These are phyloP conservation scores for Ceriops zippeliana DNA, from an alignment of 345 rosid genomes.

Conservation along the genomic window DNA sequence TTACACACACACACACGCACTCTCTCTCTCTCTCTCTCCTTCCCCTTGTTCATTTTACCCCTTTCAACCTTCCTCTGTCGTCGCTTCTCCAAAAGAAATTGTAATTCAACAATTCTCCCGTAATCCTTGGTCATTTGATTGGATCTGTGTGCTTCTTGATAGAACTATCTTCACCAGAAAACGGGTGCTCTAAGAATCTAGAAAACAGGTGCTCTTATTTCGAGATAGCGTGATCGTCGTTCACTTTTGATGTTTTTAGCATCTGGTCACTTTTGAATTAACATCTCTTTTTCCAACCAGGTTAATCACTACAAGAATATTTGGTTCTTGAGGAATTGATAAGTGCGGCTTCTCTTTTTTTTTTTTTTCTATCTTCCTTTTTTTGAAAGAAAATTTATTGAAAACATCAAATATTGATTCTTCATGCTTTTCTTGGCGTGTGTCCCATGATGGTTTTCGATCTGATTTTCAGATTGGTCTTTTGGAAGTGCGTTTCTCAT, in stretches of 20 bases:
- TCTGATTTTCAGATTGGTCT: constrained; percentile 28
- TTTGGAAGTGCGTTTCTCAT: background rate
- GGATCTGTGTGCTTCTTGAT: constrained; percentile 49
- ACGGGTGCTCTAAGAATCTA: constrained; percentile 26
- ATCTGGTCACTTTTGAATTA: constrained; percentile 17
- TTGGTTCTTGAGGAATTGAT: constrained; percentile 5
- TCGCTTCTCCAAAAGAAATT: constrained; percentile 18
- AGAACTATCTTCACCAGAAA: constrained; percentile 23
- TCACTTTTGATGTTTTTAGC: constrained; percentile 13
- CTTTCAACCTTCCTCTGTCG: constrained; percentile 23
- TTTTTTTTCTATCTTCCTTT: background rate
- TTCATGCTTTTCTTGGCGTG: constrained; percentile 5
- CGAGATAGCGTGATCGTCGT: background rate
- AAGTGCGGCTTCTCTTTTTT: background rate
- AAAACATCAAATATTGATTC: constrained; percentile 5
- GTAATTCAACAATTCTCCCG: background rate
- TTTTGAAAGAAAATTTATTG: background rate
- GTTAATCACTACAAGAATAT: constrained; percentile 2
- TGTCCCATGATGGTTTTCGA: constrained; percentile 19
- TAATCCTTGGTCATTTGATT: constrained; percentile 29
- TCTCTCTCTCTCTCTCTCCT: constrained; percentile 26
- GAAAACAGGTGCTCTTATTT: background rate
- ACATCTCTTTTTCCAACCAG: constrained; percentile 16
- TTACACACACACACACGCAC: background rate
- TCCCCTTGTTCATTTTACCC: constrained; percentile 21